These are phyloP conservation scores for Mucor plumbeus DNA, from an alignment of 371 early-diverging fungal genomes.

Conservation along the genomic window DNA sequence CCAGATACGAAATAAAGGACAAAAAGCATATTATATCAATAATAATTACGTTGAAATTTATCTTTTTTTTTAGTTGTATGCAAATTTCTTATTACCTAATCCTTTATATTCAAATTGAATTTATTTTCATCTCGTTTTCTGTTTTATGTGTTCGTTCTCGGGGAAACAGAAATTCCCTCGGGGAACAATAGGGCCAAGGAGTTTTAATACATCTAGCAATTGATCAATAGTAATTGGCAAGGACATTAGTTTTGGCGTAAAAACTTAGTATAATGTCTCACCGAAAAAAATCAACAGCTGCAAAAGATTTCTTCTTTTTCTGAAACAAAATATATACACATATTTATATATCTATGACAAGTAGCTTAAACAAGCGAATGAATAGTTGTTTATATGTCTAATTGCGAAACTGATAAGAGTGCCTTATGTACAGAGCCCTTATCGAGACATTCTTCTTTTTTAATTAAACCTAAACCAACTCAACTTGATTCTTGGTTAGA, in stretches of 20 bases:
- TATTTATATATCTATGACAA: neutral
- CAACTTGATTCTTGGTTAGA: slow-evolving; percentile 1
- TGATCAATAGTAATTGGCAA: neutral
- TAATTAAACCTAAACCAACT: slow-evolving; percentile 8
- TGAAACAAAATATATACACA: neutral
- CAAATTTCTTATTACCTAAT: neutral
- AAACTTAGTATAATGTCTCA: neutral
- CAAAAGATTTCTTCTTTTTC: neutral
- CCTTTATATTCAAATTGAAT: too few species aligned
- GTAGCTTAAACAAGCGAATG: neutral
- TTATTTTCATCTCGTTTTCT: too few species aligned
- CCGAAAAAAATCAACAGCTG: neutral
- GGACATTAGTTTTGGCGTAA: neutral
- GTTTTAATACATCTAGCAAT: neutral
- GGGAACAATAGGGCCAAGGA: neutral
- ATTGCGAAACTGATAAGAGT: neutral
- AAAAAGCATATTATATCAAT: too few species aligned
- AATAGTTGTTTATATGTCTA: neutral
- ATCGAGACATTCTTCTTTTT: slow-evolving; percentile 1
- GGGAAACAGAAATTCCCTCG: neutral
- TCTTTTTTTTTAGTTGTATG: too few species aligned
- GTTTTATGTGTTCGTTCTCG: neutral
- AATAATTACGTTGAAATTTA: too few species aligned
- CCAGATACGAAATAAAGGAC: too few species aligned
- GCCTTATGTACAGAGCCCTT: neutral